phyloP scores from a whole-genome alignment of 345 rosid species.

The Arabis hirsuta region DNA sequence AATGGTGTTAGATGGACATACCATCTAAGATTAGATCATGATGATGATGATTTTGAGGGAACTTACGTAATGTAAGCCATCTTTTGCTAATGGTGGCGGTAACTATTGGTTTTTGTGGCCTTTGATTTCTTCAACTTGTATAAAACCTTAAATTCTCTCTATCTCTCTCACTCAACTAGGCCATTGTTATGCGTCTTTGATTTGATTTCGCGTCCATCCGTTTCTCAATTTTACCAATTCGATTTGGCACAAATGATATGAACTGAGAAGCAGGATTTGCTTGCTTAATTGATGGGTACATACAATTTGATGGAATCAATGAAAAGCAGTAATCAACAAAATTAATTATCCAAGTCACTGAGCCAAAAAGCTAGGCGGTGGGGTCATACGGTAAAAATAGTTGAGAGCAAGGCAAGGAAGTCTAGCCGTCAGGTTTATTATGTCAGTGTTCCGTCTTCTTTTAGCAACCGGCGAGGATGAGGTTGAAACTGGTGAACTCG shows the following conservation, averaged over 20 bases:
- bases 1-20: background rate
- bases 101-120: background rate
- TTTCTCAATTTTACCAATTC: no score
- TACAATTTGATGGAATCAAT: background rate
- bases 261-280: background rate
- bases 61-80: background rate
- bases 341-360: background rate
- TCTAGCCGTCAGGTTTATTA: constrained; percentile 18
- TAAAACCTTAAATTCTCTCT: background rate
- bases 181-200: no score
- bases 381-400: constrained; percentile 1
- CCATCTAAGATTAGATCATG: background rate
- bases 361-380: constrained; percentile 5
- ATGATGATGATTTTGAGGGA: constrained; percentile 11
- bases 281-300: background rate
- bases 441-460: constrained; percentile 17
- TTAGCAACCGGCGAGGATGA: background rate
- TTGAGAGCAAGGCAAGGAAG: constrained; percentile 10
- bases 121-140: constrained; percentile 1
- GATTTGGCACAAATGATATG: background rate
- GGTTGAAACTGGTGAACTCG: background rate
- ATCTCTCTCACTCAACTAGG: background rate
- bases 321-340: background rate
- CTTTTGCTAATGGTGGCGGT: background rate
- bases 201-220: no score